Evolutionary conservation across 257 asterid genomes (phyloP).

Genomic region (Solanum virginianum): DNA sequence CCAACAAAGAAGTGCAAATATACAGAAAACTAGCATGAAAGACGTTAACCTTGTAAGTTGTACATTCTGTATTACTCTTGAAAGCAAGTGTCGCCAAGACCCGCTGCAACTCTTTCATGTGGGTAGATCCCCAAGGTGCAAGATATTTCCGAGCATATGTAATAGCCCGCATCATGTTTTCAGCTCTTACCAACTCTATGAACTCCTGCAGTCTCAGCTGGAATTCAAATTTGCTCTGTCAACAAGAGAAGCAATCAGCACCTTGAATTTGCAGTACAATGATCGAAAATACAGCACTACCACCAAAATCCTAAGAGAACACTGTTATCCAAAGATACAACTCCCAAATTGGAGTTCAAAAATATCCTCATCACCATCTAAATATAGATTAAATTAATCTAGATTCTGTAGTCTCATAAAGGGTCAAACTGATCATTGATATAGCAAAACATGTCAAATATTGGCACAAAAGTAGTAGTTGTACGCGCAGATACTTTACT

Average conservation of each 20-base stretch:
- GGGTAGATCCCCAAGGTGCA: constrained; percentile 90
- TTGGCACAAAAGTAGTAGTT: background rate
- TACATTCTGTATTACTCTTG: constrained; percentile 72
- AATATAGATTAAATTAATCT: background rate
- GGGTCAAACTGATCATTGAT: background rate
- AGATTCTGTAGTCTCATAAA: background rate
- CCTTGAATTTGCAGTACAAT: background rate
- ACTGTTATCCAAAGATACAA: background rate
- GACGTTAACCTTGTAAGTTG: constrained; percentile 62
- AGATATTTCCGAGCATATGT: constrained; percentile 79
- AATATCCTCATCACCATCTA: background rate
- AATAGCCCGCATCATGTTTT: constrained; percentile 62
- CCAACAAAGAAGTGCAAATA: background rate
- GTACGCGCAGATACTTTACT: background rate
- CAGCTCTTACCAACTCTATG: constrained; percentile 83
- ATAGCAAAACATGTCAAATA: background rate
- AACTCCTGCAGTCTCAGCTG: constrained; percentile 93
- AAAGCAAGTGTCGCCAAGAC: constrained; percentile 91
- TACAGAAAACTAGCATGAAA: background rate
- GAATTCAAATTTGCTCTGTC: constrained; percentile 95
- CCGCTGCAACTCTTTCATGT: constrained; percentile 92
- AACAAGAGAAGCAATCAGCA: constrained; percentile 11
- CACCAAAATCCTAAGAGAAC: background rate
- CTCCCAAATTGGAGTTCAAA: background rate
- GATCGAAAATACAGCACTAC: background rate